phyloP scores from a whole-genome alignment of 352 stramenopile genomes.

The Globisporangium lucens region DNA sequence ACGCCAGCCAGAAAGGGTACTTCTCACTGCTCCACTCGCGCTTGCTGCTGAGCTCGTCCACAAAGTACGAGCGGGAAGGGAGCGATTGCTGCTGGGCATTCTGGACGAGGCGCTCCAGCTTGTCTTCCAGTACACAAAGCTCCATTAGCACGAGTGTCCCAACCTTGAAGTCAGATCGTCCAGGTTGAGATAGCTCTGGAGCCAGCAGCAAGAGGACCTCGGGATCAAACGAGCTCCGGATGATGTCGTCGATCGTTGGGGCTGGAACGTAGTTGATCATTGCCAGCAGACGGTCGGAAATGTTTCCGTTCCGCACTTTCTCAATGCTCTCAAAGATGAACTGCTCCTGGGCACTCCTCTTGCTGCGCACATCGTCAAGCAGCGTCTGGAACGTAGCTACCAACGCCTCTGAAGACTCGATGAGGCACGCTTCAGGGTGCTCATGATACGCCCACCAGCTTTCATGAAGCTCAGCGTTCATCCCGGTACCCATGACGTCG shows the following conservation, averaged over 20 bases:
- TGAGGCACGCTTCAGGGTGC: slow-evolving; percentile 16
- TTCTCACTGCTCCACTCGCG: no score
- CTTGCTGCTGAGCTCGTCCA: no score
- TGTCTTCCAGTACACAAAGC: no score
- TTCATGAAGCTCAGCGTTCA: slow-evolving; percentile 36
- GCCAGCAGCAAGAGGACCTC: slow-evolving; percentile 28
- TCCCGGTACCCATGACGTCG: slow-evolving; percentile 30
- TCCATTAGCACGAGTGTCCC: slow-evolving; percentile 16
- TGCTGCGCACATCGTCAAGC: slow-evolving; percentile 23
- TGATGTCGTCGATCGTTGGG: slow-evolving; percentile 35
- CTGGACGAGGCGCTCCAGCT: no score
- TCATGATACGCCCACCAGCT: slow-evolving; percentile 43
- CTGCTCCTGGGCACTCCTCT: not conserved
- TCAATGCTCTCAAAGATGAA: slow-evolving; percentile 3
- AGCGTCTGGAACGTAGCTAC: slow-evolving; percentile 13
- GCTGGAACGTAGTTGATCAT: slow-evolving; percentile 23
- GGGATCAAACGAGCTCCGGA: slow-evolving; percentile 34
- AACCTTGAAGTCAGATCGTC: slow-evolving; percentile 21
- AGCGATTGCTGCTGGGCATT: no score
- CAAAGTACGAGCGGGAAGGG: no score
- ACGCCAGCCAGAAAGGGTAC: slow-evolving; percentile 25
- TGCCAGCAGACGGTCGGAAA: slow-evolving; percentile 17
- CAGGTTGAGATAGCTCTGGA: slow-evolving; percentile 24
- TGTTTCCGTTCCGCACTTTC: not conserved
- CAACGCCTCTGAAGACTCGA: not conserved